phyloP scores from a whole-genome alignment of 768 basidiomycete species.

The Tricholoma matsutake region DNA sequence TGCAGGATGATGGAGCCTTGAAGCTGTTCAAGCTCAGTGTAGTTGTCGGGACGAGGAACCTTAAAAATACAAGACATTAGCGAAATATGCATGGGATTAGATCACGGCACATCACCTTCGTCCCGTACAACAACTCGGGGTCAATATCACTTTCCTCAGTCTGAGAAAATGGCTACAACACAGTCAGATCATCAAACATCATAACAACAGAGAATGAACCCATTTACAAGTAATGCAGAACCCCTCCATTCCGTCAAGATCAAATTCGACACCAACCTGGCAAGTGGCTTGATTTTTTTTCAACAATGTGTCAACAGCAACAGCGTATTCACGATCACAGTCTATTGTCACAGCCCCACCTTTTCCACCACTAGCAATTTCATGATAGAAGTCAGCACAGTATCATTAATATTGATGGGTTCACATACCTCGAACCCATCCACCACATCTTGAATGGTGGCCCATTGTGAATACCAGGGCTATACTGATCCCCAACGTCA shows the following conservation, averaged over 20 bases:
- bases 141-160: neutral
- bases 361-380: neutral
- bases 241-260: neutral
- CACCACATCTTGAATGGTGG: conserved; percentile 1
- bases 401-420: no score
- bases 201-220: neutral
- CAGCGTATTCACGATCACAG: neutral
- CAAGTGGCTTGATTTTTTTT: neutral
- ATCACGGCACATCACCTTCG: neutral
- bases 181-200: no score
- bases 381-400: no score
- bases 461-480: neutral
- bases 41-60: conserved; percentile 7
- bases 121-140: neutral
- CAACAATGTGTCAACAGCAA: neutral
- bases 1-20: conserved; percentile 9
- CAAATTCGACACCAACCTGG: conserved; percentile 1
- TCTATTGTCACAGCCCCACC: neutral
- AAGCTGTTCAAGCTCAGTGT: conserved; percentile 7
- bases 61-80: neutral
- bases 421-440: neutral
- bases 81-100: no score
- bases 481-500: neutral
- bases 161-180: neutral
- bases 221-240: neutral